Evolutionary conservation across 208 protist species (phyloP).

Genomic region (Acanthamoeba castellanii): DNA sequence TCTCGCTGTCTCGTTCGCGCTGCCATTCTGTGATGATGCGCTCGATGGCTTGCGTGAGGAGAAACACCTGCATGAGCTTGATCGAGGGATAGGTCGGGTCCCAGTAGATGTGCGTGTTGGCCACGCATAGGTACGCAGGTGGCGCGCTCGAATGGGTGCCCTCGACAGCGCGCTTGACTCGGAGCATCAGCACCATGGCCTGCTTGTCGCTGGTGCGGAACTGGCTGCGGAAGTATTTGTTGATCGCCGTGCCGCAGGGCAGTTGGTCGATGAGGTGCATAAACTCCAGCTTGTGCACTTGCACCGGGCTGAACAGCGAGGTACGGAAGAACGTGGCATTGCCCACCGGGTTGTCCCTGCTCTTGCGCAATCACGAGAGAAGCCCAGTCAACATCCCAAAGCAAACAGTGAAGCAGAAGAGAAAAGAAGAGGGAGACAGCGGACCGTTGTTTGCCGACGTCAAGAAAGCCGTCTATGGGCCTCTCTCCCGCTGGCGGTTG

Average conservation of each 20-base stretch:
- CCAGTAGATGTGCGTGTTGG: conserved; percentile 84
- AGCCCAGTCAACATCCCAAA: neutral
- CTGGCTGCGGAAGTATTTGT: conserved; percentile 15
- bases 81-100: conserved; percentile 82
- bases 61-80: conserved; percentile 79
- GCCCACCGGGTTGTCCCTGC: conserved; percentile 7
- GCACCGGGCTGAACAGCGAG: neutral
- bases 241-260: neutral
- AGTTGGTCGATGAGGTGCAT: conserved; percentile 45
- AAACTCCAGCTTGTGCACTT: conserved; percentile 30
- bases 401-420: neutral
- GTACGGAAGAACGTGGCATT: conserved; percentile 22
- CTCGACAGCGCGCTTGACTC: neutral
- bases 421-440: neutral
- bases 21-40: neutral
- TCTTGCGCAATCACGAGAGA: neutral
- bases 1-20: neutral
- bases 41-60: conserved; percentile 78
- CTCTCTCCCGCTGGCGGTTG: conserved; percentile 9
- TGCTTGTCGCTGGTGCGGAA: conserved; percentile 16
- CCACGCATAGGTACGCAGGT: conserved; percentile 30
- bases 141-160: neutral
- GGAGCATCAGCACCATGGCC: conserved; percentile 20
- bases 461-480: neutral
- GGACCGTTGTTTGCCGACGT: neutral